Base-by-base conservation (phyloP, 192 early-diverging fungal species). In the Geranomyces michiganensis region DNA sequence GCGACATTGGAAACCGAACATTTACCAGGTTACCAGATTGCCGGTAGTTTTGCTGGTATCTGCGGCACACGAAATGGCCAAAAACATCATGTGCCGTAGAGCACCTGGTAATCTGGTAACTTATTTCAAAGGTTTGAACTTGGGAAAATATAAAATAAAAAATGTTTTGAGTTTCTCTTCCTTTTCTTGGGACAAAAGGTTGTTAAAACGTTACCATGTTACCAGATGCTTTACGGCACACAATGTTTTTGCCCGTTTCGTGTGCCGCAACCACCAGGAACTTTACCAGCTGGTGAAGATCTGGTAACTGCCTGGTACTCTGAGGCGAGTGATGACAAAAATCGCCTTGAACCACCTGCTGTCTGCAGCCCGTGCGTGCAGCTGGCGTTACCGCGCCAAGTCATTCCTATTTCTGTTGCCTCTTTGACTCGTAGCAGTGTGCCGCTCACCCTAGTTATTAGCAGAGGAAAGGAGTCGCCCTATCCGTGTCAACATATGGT, bases 61-160 rank as follows among this genome's bases (percentile, higher is more conserved):
- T 32, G 7, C 58, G 58, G 58, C 58, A 60, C 58, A 60, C 58
- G 58, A 60, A 60, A 60, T 24, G 5, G 58, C 31, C 58, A 26
- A 60, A 60, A 30, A 30, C 24, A 32, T 60, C 58, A 26, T 27
- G 58, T 60, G 58, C 26, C 26, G 58, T 60, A 32, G 31, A 60
- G 27, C 58, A 60, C 30, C 58, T 60, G 58, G 58, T 60, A 60
- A 60, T 32, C 17, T 60, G 58, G 58, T 60, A 60, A 17, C 17
- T 60, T 31, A 8, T 30, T 60, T 60, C 29, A 24, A 60, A 32
- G 31, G 10, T 60, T 60, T 7, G 29, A 17, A 7, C 29, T n/a
- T 3, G 14, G 29, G 29, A 32, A 60, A 30, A 27, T 13, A 7
- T 5, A 41, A 41, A 60, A 4, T 27, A 60, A 60, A 17, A 27